Evolutionary conservation across 139 green algal species (phyloP), one percentile per base, ranked within the genome.

Genomic region (Mesostigma viride): DNA sequence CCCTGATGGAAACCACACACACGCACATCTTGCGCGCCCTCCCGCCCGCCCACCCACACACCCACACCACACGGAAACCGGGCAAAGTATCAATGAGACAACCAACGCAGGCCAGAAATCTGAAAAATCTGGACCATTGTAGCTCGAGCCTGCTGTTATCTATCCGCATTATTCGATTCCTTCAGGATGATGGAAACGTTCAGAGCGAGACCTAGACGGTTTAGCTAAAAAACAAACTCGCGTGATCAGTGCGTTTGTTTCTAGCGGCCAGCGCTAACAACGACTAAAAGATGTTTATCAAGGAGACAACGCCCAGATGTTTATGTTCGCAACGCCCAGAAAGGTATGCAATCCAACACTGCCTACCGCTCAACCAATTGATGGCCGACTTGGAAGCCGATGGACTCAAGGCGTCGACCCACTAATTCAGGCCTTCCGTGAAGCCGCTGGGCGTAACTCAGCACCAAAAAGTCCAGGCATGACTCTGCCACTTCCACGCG

Each of bases 331-430:
- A 28, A 22, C 45, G 22, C 45, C 22, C 22, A 56, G 22, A 56
- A 22, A 28, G 45, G 45, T 56, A 56, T 56, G 45, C 22, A 56
- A 56, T 28, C 22, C 45, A 56, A 22, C 45, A 56, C 27, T 26
- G n/a, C 32, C 31, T 63, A 74, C 68, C 68, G 72, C 28, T 74
- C 68, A 1, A 71, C 68, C 2, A 74, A 47, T 30, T 74, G 68
- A 31, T 74, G 68, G 28, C 68, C 68, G 5, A 74, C 68, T 64
- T 74, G 68, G 32, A 74, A 74, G 11, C 68, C 68, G 32, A 74
- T 74, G 2, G 68, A 61, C 40, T 74, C 68, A 1, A 74, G 36
- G 2, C 68, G 62, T 14, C 68, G 62, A 11, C 62, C 68, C 2
- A 31, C 62, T 3, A 74, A 62, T 20, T 74, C 68, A 27, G 62